Conservation (phyloP, 306 rosid genomes). For the Acacia confusa region DNA sequence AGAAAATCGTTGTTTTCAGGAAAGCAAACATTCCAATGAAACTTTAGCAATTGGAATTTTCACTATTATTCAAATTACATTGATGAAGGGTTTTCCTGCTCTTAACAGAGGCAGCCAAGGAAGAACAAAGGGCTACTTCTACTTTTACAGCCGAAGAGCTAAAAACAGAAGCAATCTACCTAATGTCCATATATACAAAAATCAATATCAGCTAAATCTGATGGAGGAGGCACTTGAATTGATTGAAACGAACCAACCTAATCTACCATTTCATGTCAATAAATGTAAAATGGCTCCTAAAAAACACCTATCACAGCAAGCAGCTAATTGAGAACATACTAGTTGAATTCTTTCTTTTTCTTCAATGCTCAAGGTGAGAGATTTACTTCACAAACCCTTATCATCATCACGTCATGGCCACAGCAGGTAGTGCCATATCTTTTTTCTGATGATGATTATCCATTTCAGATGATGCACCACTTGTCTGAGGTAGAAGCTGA, state of each 20-base stretch:
- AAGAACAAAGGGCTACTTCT: background rate
- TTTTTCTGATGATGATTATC: constrained; percentile 47
- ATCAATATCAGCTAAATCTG: background rate
- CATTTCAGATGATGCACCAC: constrained; percentile 23
- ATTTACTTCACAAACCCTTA: constrained; percentile 10
- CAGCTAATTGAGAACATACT: background rate
- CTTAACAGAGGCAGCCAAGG: background rate
- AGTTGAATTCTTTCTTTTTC: background rate
- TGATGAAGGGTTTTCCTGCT: background rate
- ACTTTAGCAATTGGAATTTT: background rate
- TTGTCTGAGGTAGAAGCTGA: constrained; percentile 60
- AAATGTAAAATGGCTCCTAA: background rate
- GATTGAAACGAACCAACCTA: constrained; percentile 20
- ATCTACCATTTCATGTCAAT: constrained; percentile 17
- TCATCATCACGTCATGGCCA: constrained; percentile 36
- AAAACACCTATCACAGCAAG: constrained; percentile 35
- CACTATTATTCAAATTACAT: background rate
- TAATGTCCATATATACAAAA: background rate
- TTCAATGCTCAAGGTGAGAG: constrained; percentile 29
- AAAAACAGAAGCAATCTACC: background rate
- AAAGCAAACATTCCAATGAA: background rate
- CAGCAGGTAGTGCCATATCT: constrained; percentile 41
- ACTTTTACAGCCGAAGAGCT: background rate
- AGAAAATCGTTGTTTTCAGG: background rate
- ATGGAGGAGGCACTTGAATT: background rate